Conservation (phyloP, 2,329 filamentous ascomycete genomes). For the Arthrobotrys megalospora region DNA sequence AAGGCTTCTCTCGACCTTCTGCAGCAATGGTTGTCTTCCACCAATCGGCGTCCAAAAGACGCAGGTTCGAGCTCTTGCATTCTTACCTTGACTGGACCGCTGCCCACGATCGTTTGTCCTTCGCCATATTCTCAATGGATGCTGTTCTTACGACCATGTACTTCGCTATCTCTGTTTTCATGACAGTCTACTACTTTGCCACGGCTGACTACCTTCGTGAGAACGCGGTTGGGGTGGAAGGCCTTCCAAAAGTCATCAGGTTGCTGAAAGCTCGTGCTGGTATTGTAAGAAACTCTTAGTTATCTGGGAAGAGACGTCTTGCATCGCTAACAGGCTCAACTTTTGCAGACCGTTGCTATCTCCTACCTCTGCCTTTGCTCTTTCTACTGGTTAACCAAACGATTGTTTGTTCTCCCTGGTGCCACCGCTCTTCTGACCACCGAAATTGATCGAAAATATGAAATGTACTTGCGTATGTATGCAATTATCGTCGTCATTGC, state of each 20-base stretch:
- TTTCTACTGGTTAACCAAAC: slow-evolving; percentile 28
- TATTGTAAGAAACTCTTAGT: slow-evolving; percentile 5
- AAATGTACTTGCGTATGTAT: slow-evolving; percentile 28
- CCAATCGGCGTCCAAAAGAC: slow-evolving; percentile 1
- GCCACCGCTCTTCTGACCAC: neutral
- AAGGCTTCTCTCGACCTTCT: neutral
- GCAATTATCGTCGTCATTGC: slow-evolving; percentile 1
- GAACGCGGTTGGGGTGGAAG: neutral
- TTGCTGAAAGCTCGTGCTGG: slow-evolving; percentile 23
- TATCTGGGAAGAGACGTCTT: neutral
- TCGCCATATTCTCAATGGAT: slow-evolving; percentile 13
- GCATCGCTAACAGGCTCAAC: neutral
- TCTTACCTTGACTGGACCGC: slow-evolving; percentile 20
- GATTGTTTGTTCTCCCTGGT: neutral
- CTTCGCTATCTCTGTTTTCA: slow-evolving; percentile 39
- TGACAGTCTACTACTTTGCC: slow-evolving; percentile 25
- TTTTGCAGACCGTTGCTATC: slow-evolving; percentile 6
- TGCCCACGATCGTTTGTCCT: slow-evolving; percentile 4
- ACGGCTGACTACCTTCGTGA: slow-evolving; percentile 17
- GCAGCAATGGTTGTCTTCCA: slow-evolving; percentile 9
- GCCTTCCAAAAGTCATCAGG: neutral
- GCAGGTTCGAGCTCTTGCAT: neutral
- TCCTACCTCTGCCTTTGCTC: slow-evolving; percentile 29
- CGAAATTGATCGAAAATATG: slow-evolving; percentile 21
- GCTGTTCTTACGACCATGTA: slow-evolving; percentile 17